Percentiles rank a stretch among this genome's conserved stretches.
Conservation (phyloP, 345 rosid genomes). For the Erucastrum elatum region DNA sequence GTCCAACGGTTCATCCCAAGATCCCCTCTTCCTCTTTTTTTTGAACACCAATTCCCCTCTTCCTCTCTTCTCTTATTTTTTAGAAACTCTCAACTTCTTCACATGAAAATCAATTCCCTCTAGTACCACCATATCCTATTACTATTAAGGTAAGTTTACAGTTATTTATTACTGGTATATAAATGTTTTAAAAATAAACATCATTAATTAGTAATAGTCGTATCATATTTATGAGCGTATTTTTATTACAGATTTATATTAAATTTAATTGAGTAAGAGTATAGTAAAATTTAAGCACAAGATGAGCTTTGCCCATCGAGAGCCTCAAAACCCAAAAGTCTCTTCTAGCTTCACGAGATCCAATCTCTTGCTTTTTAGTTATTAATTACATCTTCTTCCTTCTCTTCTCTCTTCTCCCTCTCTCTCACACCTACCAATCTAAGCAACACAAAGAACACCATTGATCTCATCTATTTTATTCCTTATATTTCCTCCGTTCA, state of each 20-base stretch:
- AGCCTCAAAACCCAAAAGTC: slow-evolving; percentile 46
- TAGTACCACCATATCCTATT: slow-evolving; percentile 15
- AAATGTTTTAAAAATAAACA: neutral
- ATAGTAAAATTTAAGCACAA: slow-evolving; percentile 49
- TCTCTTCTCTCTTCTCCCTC: slow-evolving; percentile 29
- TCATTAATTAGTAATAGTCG: slow-evolving; percentile 25
- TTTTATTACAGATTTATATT: slow-evolving; percentile 10
- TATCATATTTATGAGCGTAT: slow-evolving; percentile 28
- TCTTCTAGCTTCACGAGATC: slow-evolving; percentile 64
- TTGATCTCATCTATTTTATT: slow-evolving; percentile 22
- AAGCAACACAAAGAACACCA: slow-evolving; percentile 35
- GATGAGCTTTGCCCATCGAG: slow-evolving; percentile 53
- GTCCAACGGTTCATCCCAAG: slow-evolving; percentile 52
- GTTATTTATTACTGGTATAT: neutral
- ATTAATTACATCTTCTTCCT: slow-evolving; percentile 40
- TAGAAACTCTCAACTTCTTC: slow-evolving; percentile 40
- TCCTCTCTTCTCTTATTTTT: neutral
- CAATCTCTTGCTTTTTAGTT: slow-evolving; percentile 50
- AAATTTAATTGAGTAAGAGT: slow-evolving; percentile 9
- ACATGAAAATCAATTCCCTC: slow-evolving; percentile 32
- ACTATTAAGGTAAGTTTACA: slow-evolving; percentile 24
- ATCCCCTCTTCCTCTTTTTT: slow-evolving; percentile 15
- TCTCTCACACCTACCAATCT: slow-evolving; percentile 28
- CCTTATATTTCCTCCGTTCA: slow-evolving; percentile 23
- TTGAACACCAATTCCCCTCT: neutral